Conservation (phyloP, 176 grass and related monocot genomes). For the Triticum timopheevii region DNA sequence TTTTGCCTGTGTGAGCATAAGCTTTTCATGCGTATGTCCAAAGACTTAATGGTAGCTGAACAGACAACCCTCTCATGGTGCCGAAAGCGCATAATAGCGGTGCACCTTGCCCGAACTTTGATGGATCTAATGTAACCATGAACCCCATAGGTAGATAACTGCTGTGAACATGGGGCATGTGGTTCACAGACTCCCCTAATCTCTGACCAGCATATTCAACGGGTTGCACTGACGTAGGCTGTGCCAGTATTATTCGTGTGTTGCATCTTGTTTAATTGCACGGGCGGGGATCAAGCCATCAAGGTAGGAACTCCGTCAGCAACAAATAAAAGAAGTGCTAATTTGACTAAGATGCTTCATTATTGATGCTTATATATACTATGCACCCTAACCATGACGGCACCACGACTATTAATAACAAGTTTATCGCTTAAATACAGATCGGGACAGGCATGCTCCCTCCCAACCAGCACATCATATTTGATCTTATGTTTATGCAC, state of each 20-base stretch:
- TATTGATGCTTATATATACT: constrained; percentile 38
- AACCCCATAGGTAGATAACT: background rate
- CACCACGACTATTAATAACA: constrained; percentile 23
- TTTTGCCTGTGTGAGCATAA: constrained; percentile 15
- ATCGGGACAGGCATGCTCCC: constrained; percentile 32
- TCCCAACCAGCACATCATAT: constrained; percentile 31
- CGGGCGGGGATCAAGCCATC: background rate
- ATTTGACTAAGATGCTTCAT: constrained; percentile 43
- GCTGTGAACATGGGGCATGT: constrained; percentile 13
- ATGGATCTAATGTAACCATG: constrained; percentile 2
- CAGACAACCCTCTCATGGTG: background rate
- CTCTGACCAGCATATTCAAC: background rate
- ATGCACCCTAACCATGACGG: background rate
- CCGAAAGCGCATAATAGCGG: background rate
- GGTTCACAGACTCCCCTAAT: background rate
- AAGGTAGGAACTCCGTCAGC: constrained; percentile 8
- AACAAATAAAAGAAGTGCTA: constrained; percentile 18
- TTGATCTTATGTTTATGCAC: background rate
- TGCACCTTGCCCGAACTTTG: background rate
- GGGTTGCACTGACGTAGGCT: constrained; percentile 30
- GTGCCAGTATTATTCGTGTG: constrained; percentile 5
- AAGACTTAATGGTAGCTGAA: constrained; percentile 12
- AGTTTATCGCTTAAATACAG: constrained; percentile 7
- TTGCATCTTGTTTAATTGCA: constrained; percentile 45
- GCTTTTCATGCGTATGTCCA: background rate